Evolutionary conservation across 2,329 filamentous ascomycete species (phyloP), one percentile per base, ranked within the genome.

Genomic region (Beauveria varroae): DNA sequence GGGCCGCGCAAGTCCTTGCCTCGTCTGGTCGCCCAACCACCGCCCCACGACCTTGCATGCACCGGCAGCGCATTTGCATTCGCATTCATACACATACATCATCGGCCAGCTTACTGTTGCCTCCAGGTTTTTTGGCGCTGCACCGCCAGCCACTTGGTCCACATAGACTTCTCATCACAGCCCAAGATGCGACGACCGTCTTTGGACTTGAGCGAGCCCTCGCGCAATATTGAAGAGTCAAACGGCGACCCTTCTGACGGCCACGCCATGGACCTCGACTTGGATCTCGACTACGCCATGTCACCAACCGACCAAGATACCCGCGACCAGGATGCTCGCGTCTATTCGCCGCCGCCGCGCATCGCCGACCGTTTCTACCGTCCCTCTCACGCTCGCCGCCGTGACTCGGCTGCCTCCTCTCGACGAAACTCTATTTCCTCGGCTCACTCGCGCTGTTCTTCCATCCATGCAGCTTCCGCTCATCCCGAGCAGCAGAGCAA

Each of bases 391-490:
- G 82, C 80, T 64, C 86, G 88, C 66, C 86, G 87, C 67, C 90
- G 88, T 72, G 87, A 87, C 62, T 92, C 89, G 26, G 88, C 89
- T 16, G 85, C 89, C 26, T 92, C 89, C 1, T 92, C 89, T 34
- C 87, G 89, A 65, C 86, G 89, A 64, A 92, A 91, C 74, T 92
- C 89, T 62, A 83, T 92, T 34, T 91, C 89, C 4, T 93, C 89
- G 1, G 85, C 81, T 26, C 88, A 90, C 63, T 90, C 88, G 18
- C 85, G 86, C 64, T 86, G 84, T 57, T 90, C 88, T 1, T 76
- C 75, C n/a, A 70, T 74, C 3, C 84, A 83, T 65, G 82, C 81
- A 63, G 84, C 80, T 68, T 74, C 78, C 63, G 75, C 76, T 44
- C 78, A 78, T 71, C 78, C 76, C 63, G 76, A 70, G n/a, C 82